These are phyloP conservation scores for Penicillium pancosmium DNA, from an alignment of 495 filamentous ascomycete genomes.

Conservation along the genomic window DNA sequence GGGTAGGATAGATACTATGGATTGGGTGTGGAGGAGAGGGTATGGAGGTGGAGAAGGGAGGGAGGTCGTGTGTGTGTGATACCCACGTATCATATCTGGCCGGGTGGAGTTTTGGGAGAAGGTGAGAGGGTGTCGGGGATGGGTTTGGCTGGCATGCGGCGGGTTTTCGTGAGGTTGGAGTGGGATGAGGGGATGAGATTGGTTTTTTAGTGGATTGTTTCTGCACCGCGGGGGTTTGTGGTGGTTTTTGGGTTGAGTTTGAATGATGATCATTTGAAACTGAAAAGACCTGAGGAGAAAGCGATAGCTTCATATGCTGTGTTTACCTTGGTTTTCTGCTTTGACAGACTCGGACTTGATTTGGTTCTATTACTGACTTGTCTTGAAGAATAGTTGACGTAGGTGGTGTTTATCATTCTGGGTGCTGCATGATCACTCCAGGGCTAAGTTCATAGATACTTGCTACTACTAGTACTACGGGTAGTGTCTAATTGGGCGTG, in stretches of 20 bases:
- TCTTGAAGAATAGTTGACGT: not conserved
- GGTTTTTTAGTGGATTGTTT: not conserved
- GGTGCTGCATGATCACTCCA: not conserved
- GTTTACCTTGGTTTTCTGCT: not conserved
- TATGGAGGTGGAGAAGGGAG: no score
- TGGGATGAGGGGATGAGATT: conserved; percentile 1
- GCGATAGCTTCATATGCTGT: not conserved
- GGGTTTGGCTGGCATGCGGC: not conserved
- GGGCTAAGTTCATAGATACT: no score
- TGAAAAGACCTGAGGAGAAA: conserved; percentile 65
- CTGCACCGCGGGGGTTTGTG: conserved; percentile 39
- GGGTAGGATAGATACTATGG: not conserved
- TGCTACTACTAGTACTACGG: no score
- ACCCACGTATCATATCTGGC: not conserved
- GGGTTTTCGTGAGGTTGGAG: conserved; percentile 4
- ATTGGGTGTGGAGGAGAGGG: not conserved
- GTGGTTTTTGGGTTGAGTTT: conserved; percentile 25
- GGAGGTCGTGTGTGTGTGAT: no score
- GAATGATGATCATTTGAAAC: conserved; percentile 55
- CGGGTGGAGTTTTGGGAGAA: conserved; percentile 1
- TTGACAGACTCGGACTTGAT: not conserved
- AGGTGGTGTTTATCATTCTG: not conserved
- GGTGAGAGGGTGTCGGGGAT: not conserved
- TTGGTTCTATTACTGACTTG: not conserved
- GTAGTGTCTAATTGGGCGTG: no score